Base-by-base conservation (phyloP, 352 stramenopile genomes). In the Pythium guiyangense region DNA sequence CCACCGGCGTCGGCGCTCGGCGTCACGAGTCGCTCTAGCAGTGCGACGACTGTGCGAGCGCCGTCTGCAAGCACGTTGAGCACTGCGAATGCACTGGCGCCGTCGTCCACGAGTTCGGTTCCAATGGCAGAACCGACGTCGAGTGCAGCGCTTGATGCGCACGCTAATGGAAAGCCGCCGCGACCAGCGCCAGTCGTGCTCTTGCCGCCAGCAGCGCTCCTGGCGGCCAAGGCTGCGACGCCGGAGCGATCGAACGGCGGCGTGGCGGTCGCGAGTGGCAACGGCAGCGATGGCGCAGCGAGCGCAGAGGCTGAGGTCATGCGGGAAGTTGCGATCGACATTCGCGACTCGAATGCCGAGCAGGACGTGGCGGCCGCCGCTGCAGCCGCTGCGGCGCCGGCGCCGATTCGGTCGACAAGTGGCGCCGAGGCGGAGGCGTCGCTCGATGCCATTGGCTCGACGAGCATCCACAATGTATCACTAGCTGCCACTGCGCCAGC, bases 391-490 rank as follows among this genome's bases (percentile, higher is more conserved):
- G 25, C 52, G 20, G 34, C 31, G 31, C 31, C 31, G 10, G 31
- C 31, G 12, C 35, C 39, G 29, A 45, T 44, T 25, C 42, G 14
- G 49, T 17, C n/a, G 49, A 55, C 18, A 47, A 39, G 37, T 37
- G 31, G 31, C 31, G 31, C 31, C 31, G 31, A 37, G 31, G 31
- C 31, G 31, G 31, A 37, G 31, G 31, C 31, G 31, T 72, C 71
- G 48, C 52, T 75, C 18, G 69, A 77, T 12, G 66, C 74, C 39
- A 77, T 75, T 29, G 67, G 57, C 40, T 74, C 60, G 44, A 73
- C 59, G 37, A 56, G 68, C 47, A 76, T 79, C 51, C 67, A 83
- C 63, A 83, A 76, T 75, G 70, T 83, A 71, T 67, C 68, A 71
- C 55, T 76, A 67, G 49, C 65, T 59, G 62, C 53, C 9, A 35